Evolutionary conservation across 257 asterid species (phyloP).

Genomic region (Solanum pimpinellifolium): DNA sequence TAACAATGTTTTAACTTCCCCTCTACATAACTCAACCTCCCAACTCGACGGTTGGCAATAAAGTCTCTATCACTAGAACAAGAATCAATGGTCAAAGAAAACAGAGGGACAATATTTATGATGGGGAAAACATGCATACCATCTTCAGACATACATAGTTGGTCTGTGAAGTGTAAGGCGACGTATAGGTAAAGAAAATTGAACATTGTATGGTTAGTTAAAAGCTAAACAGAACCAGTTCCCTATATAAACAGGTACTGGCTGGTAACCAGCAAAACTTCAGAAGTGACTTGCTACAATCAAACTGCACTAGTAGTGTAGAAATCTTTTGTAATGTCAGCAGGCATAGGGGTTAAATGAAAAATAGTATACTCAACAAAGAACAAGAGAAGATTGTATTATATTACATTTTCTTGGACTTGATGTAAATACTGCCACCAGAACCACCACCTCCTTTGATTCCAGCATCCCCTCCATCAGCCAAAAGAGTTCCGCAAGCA

Average conservation of each 20-base stretch:
- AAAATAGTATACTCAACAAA: neutral
- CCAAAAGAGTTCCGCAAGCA: constrained; percentile 43
- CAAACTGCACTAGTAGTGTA: neutral
- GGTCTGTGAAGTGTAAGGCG: neutral
- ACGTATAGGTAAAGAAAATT: neutral
- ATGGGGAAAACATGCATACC: neutral
- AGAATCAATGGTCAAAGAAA: neutral
- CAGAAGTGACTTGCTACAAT: neutral
- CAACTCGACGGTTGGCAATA: neutral
- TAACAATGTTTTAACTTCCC: neutral
- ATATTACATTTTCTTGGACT: constrained; percentile 55
- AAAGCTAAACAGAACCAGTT: neutral
- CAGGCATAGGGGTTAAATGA: neutral
- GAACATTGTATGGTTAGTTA: neutral
- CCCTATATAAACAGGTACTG: neutral
- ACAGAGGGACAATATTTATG: neutral
- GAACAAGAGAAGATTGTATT: constrained; percentile 4
- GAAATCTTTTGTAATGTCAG: neutral
- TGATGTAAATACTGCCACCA: constrained; percentile 77
- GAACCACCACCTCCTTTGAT: constrained; percentile 91
- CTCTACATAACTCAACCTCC: neutral
- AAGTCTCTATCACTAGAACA: neutral
- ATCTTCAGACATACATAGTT: neutral
- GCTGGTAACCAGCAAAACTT: neutral
- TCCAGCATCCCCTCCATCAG: constrained; percentile 86